phyloP scores from a whole-genome alignment of 345 rosid species.

The Hirschfeldia incana region DNA sequence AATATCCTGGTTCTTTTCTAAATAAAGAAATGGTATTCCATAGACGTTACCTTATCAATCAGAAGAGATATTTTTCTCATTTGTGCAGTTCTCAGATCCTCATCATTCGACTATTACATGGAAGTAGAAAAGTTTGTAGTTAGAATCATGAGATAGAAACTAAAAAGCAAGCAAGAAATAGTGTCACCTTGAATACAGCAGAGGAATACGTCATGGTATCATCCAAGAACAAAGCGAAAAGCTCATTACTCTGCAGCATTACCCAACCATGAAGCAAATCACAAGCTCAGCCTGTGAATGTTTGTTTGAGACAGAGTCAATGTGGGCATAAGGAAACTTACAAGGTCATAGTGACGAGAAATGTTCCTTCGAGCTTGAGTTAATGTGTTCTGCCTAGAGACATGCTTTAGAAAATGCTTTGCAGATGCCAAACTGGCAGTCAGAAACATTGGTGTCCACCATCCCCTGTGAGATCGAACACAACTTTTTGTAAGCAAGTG shows the following conservation, averaged over 20 bases:
- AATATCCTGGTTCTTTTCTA: not conserved
- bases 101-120: conserved; percentile 44
- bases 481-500: not conserved
- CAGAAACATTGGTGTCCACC: conserved; percentile 85
- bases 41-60: conserved; percentile 60
- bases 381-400: conserved; percentile 64
- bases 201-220: conserved; percentile 87
- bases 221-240: conserved; percentile 72
- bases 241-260: conserved; percentile 63
- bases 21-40: not conserved
- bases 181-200: conserved; percentile 68
- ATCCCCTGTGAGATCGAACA: conserved; percentile 52
- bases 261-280: not conserved
- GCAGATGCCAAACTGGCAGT: conserved; percentile 73
- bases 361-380: conserved; percentile 89
- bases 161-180: not conserved
- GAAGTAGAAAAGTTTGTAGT: not conserved
- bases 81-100: conserved; percentile 67
- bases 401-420: conserved; percentile 62
- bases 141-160: not conserved
- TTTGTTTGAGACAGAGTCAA: not conserved
- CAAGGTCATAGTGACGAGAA: conserved; percentile 90
- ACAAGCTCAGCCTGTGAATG: not conserved
- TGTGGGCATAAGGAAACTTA: conserved; percentile 25
- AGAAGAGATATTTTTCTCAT: conserved; percentile 65